Evolutionary conservation across 2,329 filamentous ascomycete genomes (phyloP).

Genomic region (Trichoderma simmonsii): DNA sequence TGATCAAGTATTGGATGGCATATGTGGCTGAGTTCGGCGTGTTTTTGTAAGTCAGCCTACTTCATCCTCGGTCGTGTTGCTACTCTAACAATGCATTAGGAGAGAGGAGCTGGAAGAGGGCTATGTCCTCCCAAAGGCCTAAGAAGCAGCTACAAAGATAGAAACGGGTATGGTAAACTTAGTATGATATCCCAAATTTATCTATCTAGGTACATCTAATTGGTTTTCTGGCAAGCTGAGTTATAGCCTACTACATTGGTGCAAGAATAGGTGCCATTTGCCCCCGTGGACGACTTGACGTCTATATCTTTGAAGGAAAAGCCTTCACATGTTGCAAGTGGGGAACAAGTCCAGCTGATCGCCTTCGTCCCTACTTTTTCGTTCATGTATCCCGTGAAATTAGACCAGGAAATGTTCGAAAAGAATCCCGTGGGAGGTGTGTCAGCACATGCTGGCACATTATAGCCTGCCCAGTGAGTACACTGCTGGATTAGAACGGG

Average conservation of each 20-base stretch:
- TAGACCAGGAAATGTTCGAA: slow-evolving; percentile 1
- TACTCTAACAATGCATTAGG: not conserved
- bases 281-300: not conserved
- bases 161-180: not conserved
- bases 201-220: not conserved
- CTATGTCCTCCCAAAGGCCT: not conserved
- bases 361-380: not conserved
- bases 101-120: slow-evolving; percentile 6
- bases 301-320: slow-evolving; percentile 5
- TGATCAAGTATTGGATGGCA: slow-evolving; percentile 32
- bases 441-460: slow-evolving; percentile 2
- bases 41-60: not conserved
- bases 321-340: not conserved
- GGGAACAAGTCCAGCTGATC: not conserved
- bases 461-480: slow-evolving; percentile 1
- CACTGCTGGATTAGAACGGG: slow-evolving; percentile 1
- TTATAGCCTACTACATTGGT: not conserved
- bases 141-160: not conserved
- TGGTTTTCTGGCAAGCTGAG: not conserved
- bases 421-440: slow-evolving; percentile 1
- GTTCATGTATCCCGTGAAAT: slow-evolving; percentile 7
- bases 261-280: not conserved
- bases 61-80: not conserved
- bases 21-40: slow-evolving; percentile 30
- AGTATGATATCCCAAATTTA: not conserved